Conservation (phyloP, 2,329 filamentous ascomycete genomes). For the Emydomyces testavorans region DNA sequence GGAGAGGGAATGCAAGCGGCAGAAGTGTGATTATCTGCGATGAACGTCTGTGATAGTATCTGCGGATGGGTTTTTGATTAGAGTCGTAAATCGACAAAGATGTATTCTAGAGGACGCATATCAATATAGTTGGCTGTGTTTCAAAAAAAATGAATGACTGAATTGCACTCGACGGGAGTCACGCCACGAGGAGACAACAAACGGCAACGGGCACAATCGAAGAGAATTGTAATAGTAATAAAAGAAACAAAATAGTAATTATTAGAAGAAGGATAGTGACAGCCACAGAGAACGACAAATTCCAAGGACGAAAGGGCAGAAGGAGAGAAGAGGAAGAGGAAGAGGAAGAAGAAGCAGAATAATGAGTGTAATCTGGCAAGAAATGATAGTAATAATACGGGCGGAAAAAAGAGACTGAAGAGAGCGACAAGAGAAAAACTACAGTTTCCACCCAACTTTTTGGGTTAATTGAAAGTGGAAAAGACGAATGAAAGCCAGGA, state of each 20-base stretch:
- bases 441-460: slow-evolving; percentile 8
- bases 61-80: not conserved
- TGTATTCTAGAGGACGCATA: slow-evolving; percentile 8
- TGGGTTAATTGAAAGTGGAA: not conserved
- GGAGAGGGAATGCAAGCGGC: not conserved
- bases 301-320: slow-evolving; percentile 20
- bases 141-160: slow-evolving; percentile 10
- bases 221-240: not conserved
- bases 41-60: too few species aligned
- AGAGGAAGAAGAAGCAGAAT: too few species aligned
- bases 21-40: slow-evolving; percentile 1
- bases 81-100: slow-evolving; percentile 1
- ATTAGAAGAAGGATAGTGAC: slow-evolving; percentile 10
- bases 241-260: not conserved
- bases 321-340: slow-evolving; percentile 26
- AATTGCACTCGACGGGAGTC: not conserved
- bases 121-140: not conserved
- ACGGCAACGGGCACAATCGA: not conserved
- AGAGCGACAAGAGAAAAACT: slow-evolving; percentile 3
- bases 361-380: slow-evolving; percentile 9
- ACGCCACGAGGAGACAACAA: slow-evolving; percentile 7
- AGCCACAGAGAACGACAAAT: slow-evolving; percentile 18
- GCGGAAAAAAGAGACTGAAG: slow-evolving; percentile 10
- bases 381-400: not conserved
- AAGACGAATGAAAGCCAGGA: slow-evolving; percentile 6